Evolutionary conservation across 805 yeast species (phyloP).

Genomic region (Sugiyamaella mastotermitis): DNA sequence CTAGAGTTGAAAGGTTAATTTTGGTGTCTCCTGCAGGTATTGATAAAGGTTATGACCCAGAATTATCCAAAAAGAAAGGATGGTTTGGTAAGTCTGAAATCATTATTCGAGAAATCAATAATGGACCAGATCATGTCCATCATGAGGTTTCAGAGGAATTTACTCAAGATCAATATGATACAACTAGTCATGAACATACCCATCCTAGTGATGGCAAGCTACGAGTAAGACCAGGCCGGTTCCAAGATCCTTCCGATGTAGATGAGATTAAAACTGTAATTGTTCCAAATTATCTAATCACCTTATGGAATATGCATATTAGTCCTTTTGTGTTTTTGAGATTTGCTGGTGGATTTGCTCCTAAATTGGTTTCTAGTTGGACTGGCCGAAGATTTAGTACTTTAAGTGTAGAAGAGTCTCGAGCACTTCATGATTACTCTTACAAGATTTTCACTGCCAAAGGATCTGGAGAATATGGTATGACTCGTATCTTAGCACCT

Average conservation of each 20-base stretch:
- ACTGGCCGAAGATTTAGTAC: constrained; percentile 69
- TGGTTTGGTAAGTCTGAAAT: constrained; percentile 3
- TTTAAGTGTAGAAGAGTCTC: constrained; percentile 39
- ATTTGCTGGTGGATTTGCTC: constrained; percentile 69
- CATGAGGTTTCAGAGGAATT: neutral
- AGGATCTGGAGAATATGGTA: constrained; percentile 90
- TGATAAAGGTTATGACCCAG: constrained; percentile 27
- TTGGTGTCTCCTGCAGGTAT: constrained; percentile 91
- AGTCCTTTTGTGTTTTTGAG: constrained; percentile 81
- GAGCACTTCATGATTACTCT: constrained; percentile 65
- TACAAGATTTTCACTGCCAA: constrained; percentile 75
- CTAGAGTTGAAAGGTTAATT: constrained; percentile 58
- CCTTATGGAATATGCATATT: constrained; percentile 77
- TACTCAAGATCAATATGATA: neutral
- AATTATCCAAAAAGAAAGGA: constrained; percentile 11
- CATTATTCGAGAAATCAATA: neutral
- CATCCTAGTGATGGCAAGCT: neutral
- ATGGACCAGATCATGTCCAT: constrained; percentile 2
- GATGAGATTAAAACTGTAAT: constrained; percentile 11
- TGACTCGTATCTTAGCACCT: constrained; percentile 74
- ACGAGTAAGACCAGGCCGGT: neutral
- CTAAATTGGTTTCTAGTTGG: constrained; percentile 86
- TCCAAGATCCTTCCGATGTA: constrained; percentile 1
- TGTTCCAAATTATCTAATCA: constrained; percentile 67
- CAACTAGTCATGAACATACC: neutral